Evolutionary conservation across 495 filamentous ascomycete genomes (phyloP).

Genomic region (Daldinia loculata): DNA sequence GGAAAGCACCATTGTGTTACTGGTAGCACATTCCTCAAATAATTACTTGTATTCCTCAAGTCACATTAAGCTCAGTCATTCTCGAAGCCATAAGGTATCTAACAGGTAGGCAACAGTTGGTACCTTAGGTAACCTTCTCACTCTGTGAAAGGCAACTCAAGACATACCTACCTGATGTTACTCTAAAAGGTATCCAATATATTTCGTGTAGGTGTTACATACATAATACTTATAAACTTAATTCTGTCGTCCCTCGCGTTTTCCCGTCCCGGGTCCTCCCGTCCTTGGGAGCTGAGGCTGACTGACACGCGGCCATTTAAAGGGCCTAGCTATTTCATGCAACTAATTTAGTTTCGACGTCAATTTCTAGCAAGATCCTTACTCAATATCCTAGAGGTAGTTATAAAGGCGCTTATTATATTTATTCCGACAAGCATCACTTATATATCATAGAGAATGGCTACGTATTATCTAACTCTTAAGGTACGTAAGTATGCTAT

Average conservation of each 20-base stretch:
- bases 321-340: not conserved
- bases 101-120: too few relatives aligned
- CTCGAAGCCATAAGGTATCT: not conserved
- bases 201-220: not conserved
- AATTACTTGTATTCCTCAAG: not conserved
- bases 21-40: not conserved
- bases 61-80: not conserved
- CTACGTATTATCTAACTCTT: not conserved
- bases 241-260: not conserved
- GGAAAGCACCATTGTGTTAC: not conserved
- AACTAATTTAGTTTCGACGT: slow-evolving; percentile 29
- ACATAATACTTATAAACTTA: not conserved
- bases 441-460: not conserved
- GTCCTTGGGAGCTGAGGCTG: not conserved
- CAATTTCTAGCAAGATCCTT: not conserved
- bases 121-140: too few relatives aligned
- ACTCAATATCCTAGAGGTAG: too few relatives aligned
- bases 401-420: too few relatives aligned
- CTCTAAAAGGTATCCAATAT: not conserved
- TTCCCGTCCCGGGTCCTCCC: not conserved
- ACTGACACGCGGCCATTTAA: not conserved
- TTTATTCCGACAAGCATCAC: too few relatives aligned
- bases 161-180: not conserved
- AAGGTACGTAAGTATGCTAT: not conserved
- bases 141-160: not conserved